Evolutionary conservation across 2,329 filamentous ascomycete genomes (phyloP), one percentile per base, ranked within the genome.

Genomic region (Aspergillus latus): DNA sequence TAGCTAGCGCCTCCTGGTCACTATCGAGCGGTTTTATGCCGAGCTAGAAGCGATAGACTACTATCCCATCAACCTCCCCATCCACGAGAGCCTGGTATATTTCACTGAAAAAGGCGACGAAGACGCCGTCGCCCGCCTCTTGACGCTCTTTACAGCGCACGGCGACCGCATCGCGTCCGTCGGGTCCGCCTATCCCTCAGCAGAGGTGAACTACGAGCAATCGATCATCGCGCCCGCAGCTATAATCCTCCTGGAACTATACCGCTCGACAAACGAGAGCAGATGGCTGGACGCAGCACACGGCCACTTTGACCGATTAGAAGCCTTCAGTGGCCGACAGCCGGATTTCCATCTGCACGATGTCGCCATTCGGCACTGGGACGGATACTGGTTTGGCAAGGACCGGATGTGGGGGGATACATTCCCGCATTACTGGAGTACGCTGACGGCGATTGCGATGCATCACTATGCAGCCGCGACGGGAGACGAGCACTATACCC

Each of bases 351-450:
- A 13, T 21, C n/a, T 45, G 16, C 11, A 52, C 4, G 39, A 44
- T 10, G 28, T 52, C 29, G 49, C 9, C 8, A 45, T 45, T 39
- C 39, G 49, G 6, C 49, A 52, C 11, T 52, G 49, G 40, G 49
- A 52, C 32, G 40, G 49, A 13, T 45, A 52, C 37, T 52, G 49
- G 49, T 52, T 52, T 26, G 49, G 49, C 5, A 52, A 52, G 15
- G 49, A 52, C n/a, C 37, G 49, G 2, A 16, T 44, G 28, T 52
- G 49, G 49, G 49, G 49, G 8, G 49, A 52, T 13, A 44, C 39
- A 6, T 45, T 52, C 11, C 49, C 49, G n/a, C 49, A 52, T 44
- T 36, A 52, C n/a, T 52, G 49, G 49, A 52, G 49, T 36, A 52
- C 49, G 2, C 8, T 52, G 5, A 13, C 29, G 1, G 8, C 13